Evolutionary conservation across 2,329 filamentous ascomycete genomes (phyloP), one percentile per base, ranked within the genome.

Genomic region (Davidsoniella neocaledoniae): DNA sequence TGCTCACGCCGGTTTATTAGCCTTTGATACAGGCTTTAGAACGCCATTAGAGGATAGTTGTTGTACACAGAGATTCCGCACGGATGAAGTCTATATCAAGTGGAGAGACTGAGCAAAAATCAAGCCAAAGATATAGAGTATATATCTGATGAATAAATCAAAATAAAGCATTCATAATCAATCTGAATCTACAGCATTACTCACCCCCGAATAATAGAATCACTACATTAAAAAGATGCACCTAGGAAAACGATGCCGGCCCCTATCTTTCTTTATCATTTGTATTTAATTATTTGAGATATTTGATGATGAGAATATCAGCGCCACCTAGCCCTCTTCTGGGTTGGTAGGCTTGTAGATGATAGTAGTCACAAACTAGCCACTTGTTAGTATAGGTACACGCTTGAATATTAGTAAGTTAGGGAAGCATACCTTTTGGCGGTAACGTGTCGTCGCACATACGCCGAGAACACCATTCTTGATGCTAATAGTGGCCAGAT

Each of bases 371-470:
- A 96, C 83, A 66, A 96, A 96, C 90, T 95, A 58, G 3, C 25
- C 9, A 5, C 25, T n/a, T 25, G 25, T 45, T 48, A 50, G 39
- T 29, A 26, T 17, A 21, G 17, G 14, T 16, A 26, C 43, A 16
- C 39, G 25, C 21, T 21, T 21, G 21, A 37, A 9, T 37, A 36
- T 47, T 44, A 9, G 10, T 5, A 26, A 39, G 14, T 37, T 23
- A 45, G 29, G 4, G 19, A 37, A 48, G 59, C 70, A 51, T 60
- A 86, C 86, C 78, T 98, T 98, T 66, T 85, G 82, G 68, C 87
- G 93, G 64, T 96, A 98, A 63, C 91, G 76, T n/a, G 91, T 98
- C 4, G 91, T 98, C 12, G 86, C 90, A 60, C 88, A 95, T 5
- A 94, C 93, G 33, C 91, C 91, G 56, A 98, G 72, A 23, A 96